Conservation (phyloP, 2,329 filamentous ascomycete genomes). For the Trichophyton mentagrophytes region DNA sequence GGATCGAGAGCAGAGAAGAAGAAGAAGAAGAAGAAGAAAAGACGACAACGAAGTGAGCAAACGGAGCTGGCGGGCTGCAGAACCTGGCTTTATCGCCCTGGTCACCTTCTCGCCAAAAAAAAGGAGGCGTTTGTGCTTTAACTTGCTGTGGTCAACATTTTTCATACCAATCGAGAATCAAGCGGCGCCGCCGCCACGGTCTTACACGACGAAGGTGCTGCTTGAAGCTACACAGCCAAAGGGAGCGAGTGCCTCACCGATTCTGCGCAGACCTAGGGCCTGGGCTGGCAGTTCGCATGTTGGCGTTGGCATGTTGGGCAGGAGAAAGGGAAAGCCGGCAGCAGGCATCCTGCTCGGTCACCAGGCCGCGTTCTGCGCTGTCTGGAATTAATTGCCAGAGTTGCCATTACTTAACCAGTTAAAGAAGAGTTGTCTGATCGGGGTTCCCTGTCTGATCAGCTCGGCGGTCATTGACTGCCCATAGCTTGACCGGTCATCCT, state of each 20-base stretch:
- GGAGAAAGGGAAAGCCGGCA: background rate
- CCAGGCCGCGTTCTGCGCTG: background rate
- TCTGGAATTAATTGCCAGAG: background rate
- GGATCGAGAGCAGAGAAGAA: background rate
- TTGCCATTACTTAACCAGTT: background rate
- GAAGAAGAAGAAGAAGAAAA: background rate
- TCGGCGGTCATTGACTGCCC: background rate
- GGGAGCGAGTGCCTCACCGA: background rate
- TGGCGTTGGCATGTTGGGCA: background rate
- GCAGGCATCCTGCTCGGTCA: background rate
- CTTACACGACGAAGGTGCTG: background rate
- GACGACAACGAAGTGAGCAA: background rate
- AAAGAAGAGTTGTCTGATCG: background rate
- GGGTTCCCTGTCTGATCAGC: background rate
- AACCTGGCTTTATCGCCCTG: background rate
- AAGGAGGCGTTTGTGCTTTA: background rate
- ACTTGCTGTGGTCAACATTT: background rate
- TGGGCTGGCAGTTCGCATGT: too few species aligned
- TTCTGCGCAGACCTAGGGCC: background rate
- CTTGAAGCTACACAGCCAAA: background rate
- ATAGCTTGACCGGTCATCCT: background rate
- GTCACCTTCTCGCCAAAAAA: background rate
- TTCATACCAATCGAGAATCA: background rate
- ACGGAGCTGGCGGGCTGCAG: background rate
- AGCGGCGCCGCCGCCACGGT: background rate